Conservation (phyloP, 1,284 basidiomycete genomes). For the Laetiporus sulphureus region DNA sequence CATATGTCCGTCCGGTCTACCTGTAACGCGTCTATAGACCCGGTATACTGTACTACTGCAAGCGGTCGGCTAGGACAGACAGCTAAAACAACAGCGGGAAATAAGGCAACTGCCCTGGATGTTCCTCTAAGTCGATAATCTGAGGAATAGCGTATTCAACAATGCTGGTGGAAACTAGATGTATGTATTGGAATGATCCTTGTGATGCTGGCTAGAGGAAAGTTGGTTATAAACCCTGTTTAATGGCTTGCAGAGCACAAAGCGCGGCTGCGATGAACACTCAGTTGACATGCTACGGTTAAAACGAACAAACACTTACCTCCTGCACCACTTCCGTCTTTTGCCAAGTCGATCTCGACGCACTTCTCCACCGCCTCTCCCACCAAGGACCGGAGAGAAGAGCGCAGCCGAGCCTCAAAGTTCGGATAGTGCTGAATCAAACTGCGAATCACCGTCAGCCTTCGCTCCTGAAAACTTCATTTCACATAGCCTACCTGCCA, state of each 20-base stretch:
- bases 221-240: constrained; percentile 28
- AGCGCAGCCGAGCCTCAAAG: constrained; percentile 72
- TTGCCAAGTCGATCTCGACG: constrained; percentile 86
- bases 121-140: no score
- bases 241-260: constrained; percentile 64
- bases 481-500: constrained; percentile 57
- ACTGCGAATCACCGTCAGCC: constrained; percentile 34
- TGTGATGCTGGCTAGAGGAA: no score
- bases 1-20: no score
- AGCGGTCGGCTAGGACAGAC: no score
- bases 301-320: constrained; percentile 46
- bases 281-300: background rate
- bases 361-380: constrained; percentile 75
- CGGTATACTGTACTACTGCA: no score
- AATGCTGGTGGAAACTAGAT: no score
- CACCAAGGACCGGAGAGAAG: constrained; percentile 69
- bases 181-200: no score
- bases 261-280: constrained; percentile 59
- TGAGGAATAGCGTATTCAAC: no score
- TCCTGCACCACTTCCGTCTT: constrained; percentile 96
- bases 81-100: no score
- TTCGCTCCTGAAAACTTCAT: background rate
- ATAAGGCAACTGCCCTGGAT: no score
- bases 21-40: no score
- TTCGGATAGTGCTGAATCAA: constrained; percentile 88